Conservation (phyloP, 2,329 filamentous ascomycete species). For the Fusarium luffae region DNA sequence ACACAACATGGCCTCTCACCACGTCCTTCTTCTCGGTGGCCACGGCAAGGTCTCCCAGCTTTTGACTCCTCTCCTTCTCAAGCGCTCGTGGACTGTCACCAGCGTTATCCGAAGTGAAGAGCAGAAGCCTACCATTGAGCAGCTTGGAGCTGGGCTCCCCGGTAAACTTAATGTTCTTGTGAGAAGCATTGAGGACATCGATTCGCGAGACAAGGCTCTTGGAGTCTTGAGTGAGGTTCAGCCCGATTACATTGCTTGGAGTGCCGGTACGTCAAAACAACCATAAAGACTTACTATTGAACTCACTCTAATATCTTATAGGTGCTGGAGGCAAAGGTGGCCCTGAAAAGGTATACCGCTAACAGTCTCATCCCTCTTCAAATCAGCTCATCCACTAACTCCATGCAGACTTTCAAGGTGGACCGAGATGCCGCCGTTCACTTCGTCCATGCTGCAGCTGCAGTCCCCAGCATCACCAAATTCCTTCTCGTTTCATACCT, state of each 20-base stretch:
- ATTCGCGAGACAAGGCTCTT: slow-evolving; percentile 69
- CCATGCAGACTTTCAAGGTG: slow-evolving; percentile 63
- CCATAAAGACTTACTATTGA: neutral
- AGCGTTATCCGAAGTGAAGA: slow-evolving; percentile 80
- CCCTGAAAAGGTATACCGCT: slow-evolving; percentile 56
- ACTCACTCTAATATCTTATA: slow-evolving; percentile 41
- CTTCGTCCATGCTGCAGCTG: slow-evolving; percentile 69
- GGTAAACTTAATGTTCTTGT: slow-evolving; percentile 77
- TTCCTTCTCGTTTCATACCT: slow-evolving; percentile 75
- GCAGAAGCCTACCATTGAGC: slow-evolving; percentile 72
- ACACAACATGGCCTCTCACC: slow-evolving; percentile 51
- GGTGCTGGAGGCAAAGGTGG: slow-evolving; percentile 70
- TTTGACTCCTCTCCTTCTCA: slow-evolving; percentile 80
- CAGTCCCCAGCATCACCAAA: slow-evolving; percentile 64
- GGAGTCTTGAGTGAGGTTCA: slow-evolving; percentile 69
- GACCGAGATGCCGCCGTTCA: slow-evolving; percentile 72
- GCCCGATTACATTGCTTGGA: slow-evolving; percentile 75
- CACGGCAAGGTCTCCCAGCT: slow-evolving; percentile 82
- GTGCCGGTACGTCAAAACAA: slow-evolving; percentile 63
- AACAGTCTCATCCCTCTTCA: neutral
- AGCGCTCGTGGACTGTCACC: slow-evolving; percentile 80
- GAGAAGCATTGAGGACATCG: slow-evolving; percentile 77
- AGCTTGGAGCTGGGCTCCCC: slow-evolving; percentile 66
- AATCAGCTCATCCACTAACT: slow-evolving; percentile 20
- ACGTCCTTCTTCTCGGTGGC: slow-evolving; percentile 81